A percentile compares a stretch with the other conserved stretches of the same genome.
phyloP scores from a whole-genome alignment of 2,329 filamentous ascomycete genomes.

The Cryphonectria radicalis region DNA sequence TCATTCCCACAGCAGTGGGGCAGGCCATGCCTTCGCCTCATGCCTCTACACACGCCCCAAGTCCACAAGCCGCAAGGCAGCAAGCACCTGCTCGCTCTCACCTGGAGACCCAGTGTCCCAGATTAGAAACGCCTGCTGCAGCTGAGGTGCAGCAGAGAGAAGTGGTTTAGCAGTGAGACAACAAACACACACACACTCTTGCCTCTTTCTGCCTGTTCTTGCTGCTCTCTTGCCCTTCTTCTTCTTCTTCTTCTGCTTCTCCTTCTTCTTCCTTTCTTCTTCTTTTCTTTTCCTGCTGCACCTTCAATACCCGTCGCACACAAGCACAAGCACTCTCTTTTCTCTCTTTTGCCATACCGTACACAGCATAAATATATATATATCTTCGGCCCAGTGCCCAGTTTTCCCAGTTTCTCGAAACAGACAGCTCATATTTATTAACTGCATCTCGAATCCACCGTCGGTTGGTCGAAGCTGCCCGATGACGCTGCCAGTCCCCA shows the following conservation, averaged over 20 bases:
- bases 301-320: background rate
- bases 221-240: background rate
- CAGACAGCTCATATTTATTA: background rate
- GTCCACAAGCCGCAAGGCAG: background rate
- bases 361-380: background rate
- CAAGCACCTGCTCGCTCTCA: background rate
- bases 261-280: background rate
- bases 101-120: background rate
- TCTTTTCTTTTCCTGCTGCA: background rate
- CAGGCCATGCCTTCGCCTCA: background rate
- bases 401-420: too few relatives aligned
- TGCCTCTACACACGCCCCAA: background rate
- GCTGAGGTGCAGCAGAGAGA: background rate
- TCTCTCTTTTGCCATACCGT: background rate
- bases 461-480: slow-evolving; percentile 14
- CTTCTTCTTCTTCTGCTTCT: background rate
- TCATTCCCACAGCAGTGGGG: background rate
- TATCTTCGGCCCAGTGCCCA: too few relatives aligned
- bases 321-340: background rate
- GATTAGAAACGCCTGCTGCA: background rate
- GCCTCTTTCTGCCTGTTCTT: too few relatives aligned
- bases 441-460: background rate
- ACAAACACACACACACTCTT: background rate
- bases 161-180: background rate
- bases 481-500: slow-evolving; percentile 20